phyloP scores from a whole-genome alignment of 192 early-diverging fungal genomes.

The Coemansia asiatica region DNA sequence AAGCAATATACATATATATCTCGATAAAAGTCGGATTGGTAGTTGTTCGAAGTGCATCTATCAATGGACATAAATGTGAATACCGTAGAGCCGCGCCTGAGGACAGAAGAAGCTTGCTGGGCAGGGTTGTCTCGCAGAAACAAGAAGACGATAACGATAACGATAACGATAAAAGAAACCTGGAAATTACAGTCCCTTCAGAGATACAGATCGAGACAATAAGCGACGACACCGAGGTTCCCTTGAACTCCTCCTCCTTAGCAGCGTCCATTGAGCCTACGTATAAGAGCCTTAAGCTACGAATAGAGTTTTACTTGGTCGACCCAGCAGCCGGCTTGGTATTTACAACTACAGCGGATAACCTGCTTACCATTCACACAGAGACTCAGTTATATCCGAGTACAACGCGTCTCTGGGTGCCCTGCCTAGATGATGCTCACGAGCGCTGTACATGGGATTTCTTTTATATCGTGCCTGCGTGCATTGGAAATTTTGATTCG shows the following conservation, averaged over 20 bases:
- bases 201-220: slow-evolving; percentile 10
- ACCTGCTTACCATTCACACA: slow-evolving; percentile 56
- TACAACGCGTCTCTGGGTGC: slow-evolving; percentile 72
- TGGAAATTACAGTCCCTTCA: slow-evolving; percentile 26
- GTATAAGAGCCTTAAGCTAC: slow-evolving; percentile 19
- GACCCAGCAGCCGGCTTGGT: slow-evolving; percentile 33
- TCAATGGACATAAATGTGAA: slow-evolving; percentile 27
- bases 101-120: slow-evolving; percentile 27
- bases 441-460: slow-evolving; percentile 80
- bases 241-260: neutral
- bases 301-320: slow-evolving; percentile 50
- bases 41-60: slow-evolving; percentile 30
- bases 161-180: slow-evolving; percentile 20
- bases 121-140: slow-evolving; percentile 19
- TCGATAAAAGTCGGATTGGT: slow-evolving; percentile 2
- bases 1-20: neutral
- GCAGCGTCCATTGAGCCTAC: neutral
- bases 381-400: slow-evolving; percentile 68
- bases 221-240: neutral
- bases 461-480: slow-evolving; percentile 66
- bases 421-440: slow-evolving; percentile 69
- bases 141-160: slow-evolving; percentile 12
- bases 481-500: slow-evolving; percentile 7
- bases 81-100: slow-evolving; percentile 22
- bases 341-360: slow-evolving; percentile 16